A percentile compares a stretch with the other conserved stretches of the same genome.
These are phyloP conservation scores for Naganishia sp. DNA, from an alignment of 1,284 basidiomycete species.

Conservation along the genomic window DNA sequence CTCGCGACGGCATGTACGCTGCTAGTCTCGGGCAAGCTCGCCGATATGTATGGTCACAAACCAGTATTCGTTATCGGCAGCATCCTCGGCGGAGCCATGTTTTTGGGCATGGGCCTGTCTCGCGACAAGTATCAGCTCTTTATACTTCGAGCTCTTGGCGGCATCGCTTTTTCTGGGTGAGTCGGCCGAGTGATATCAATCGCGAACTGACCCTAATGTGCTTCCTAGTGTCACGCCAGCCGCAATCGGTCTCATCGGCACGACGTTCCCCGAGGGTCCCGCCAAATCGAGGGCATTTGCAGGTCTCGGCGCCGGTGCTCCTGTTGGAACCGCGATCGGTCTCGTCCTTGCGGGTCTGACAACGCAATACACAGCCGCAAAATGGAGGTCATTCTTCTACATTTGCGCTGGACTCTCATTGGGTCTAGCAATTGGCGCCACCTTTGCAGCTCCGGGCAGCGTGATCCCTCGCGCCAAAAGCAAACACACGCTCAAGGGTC, in stretches of 20 bases:
- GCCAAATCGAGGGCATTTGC: constrained; percentile 63
- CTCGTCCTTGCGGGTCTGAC: constrained; percentile 49
- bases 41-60: constrained; percentile 51
- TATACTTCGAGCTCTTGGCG: constrained; percentile 23
- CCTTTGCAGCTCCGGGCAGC: constrained; percentile 16
- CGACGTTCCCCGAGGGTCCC: constrained; percentile 16
- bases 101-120: constrained; percentile 13
- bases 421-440: constrained; percentile 6
- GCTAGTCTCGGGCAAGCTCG: constrained; percentile 51
- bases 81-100: constrained; percentile 17
- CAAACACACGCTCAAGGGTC: constrained; percentile 20
- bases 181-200: not conserved
- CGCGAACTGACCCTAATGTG: not conserved
- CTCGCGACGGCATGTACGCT: constrained; percentile 51
- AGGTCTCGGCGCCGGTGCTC: constrained; percentile 67
- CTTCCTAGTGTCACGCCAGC: constrained; percentile 11
- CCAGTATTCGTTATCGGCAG: constrained; percentile 47
- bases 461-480: constrained; percentile 15
- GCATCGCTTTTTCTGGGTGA: constrained; percentile 16
- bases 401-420: constrained; percentile 6
- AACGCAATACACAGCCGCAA: constrained; percentile 11
- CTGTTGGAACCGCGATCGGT: constrained; percentile 55
- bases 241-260: constrained; percentile 25
- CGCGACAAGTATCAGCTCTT: constrained; percentile 18
- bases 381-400: constrained; percentile 13